A percentile compares a stretch with the other conserved stretches of the same genome.
phyloP scores from a whole-genome alignment of 2,329 filamentous ascomycete genomes.

The Polychaeton citri region DNA sequence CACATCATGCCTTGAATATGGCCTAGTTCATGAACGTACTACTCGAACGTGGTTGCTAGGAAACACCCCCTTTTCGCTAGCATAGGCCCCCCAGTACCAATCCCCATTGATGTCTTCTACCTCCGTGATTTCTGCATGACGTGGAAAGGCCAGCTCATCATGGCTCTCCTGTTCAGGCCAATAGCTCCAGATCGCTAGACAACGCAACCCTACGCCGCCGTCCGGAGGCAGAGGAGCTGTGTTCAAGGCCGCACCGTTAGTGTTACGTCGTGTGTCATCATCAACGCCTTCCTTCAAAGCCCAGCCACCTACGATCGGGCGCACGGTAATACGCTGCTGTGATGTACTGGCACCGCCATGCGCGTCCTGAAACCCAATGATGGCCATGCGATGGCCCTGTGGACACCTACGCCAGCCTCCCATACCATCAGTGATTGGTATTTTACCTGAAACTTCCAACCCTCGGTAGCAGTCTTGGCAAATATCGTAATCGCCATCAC shows the following conservation, averaged over 20 bases:
- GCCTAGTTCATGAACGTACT: not conserved
- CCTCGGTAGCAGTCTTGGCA: constrained; percentile 65
- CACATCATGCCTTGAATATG: too few species aligned
- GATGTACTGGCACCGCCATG: constrained; percentile 39
- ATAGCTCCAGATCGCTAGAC: constrained; percentile 62
- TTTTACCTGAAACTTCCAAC: constrained; percentile 48
- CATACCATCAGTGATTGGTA: constrained; percentile 62
- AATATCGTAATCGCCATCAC: constrained; percentile 74
- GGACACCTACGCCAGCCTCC: constrained; percentile 70
- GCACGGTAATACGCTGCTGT: constrained; percentile 54
- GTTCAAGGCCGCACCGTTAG: not conserved
- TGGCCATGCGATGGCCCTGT: constrained; percentile 69
- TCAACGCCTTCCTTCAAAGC: constrained; percentile 41
- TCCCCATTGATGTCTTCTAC: constrained; percentile 79
- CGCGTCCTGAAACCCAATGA: constrained; percentile 58
- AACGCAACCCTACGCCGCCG: constrained; percentile 54
- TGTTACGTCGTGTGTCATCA: not conserved
- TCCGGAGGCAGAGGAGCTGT: constrained; percentile 42
- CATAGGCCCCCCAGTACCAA: constrained; percentile 81
- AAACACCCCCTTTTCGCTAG: constrained; percentile 66
- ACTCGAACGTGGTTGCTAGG: constrained; percentile 61
- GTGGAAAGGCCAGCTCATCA: constrained; percentile 76
- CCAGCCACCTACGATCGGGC: constrained; percentile 65
- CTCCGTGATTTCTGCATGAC: constrained; percentile 69
- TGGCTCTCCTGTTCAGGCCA: constrained; percentile 50